Conservation (phyloP, 2,329 filamentous ascomycete species). For the Cytospora paraplurivora region DNA sequence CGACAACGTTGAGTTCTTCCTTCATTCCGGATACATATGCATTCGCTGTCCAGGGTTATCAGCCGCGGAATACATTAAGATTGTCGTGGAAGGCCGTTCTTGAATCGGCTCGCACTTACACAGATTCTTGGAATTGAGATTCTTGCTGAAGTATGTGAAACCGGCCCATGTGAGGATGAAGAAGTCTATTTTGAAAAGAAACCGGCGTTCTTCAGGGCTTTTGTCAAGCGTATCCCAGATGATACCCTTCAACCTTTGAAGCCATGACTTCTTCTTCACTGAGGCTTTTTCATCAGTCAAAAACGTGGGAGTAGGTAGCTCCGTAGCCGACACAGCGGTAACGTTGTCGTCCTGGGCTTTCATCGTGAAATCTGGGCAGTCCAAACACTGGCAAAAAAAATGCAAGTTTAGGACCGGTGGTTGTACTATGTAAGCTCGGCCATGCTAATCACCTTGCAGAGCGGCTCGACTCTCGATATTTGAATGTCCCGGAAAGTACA, state of each 20-base stretch:
- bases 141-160: slow-evolving; percentile 35
- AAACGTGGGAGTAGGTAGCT: neutral
- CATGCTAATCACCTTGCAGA: neutral
- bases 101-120: slow-evolving; percentile 9
- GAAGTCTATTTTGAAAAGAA: slow-evolving; percentile 30
- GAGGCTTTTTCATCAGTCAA: neutral
- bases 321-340: neutral
- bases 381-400: too few species aligned
- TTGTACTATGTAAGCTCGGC: neutral
- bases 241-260: slow-evolving; percentile 30
- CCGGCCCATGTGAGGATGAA: slow-evolving; percentile 33
- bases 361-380: neutral
- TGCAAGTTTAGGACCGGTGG: neutral
- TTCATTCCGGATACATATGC: slow-evolving; percentile 32
- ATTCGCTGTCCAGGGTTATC: slow-evolving; percentile 16
- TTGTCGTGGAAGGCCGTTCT: neutral
- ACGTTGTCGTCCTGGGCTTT: neutral
- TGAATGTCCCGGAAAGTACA: neutral
- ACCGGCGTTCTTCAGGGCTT: slow-evolving; percentile 25
- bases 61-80: neutral
- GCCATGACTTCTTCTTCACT: slow-evolving; percentile 24
- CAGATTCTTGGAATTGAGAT: slow-evolving; percentile 32
- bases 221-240: slow-evolving; percentile 30
- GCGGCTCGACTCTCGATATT: neutral
- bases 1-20: slow-evolving; percentile 30